These are phyloP conservation scores for Eucalyptus camaldulensis DNA, from an alignment of 345 rosid genomes.

Conservation along the genomic window DNA sequence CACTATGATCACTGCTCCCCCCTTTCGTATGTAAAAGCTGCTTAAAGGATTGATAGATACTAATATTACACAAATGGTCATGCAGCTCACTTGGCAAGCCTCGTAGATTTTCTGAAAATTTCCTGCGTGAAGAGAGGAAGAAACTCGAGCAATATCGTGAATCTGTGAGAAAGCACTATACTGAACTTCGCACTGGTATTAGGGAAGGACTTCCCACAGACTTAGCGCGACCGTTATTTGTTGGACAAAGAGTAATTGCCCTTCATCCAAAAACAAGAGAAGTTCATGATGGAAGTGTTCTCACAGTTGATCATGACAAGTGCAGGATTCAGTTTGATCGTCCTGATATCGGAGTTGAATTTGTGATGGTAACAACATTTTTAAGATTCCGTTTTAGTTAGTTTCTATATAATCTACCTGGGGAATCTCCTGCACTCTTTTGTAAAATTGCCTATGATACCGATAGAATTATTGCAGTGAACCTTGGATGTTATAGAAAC, in stretches of 20 bases:
- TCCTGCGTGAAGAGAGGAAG: conserved; percentile 71
- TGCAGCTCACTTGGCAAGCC: conserved; percentile 98
- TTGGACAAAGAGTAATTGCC: conserved; percentile 81
- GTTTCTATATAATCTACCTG: not conserved
- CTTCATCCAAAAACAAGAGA: conserved; percentile 86
- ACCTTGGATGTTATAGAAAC: not conserved
- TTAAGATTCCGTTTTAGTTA: not conserved
- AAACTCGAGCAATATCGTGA: conserved; percentile 87
- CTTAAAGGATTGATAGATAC: not conserved
- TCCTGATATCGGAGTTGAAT: conserved; percentile 79
- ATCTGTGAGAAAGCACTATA: conserved; percentile 75
- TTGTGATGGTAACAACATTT: conserved; percentile 58
- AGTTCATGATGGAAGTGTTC: conserved; percentile 84
- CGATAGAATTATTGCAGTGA: not conserved
- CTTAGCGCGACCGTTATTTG: conserved; percentile 78
- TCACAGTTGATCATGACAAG: conserved; percentile 74
- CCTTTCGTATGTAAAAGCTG: not conserved
- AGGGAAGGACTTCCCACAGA: conserved; percentile 94
- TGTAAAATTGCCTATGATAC: not conserved
- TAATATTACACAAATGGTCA: not conserved
- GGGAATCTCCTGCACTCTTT: not conserved
- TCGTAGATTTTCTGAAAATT: conserved; percentile 82
- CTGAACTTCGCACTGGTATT: conserved; percentile 63
- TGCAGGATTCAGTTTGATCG: conserved; percentile 77
- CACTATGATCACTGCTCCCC: not conserved